Evolutionary conservation across 2,329 filamentous ascomycete species (phyloP).

Genomic region (Aspergillus intermedius): DNA sequence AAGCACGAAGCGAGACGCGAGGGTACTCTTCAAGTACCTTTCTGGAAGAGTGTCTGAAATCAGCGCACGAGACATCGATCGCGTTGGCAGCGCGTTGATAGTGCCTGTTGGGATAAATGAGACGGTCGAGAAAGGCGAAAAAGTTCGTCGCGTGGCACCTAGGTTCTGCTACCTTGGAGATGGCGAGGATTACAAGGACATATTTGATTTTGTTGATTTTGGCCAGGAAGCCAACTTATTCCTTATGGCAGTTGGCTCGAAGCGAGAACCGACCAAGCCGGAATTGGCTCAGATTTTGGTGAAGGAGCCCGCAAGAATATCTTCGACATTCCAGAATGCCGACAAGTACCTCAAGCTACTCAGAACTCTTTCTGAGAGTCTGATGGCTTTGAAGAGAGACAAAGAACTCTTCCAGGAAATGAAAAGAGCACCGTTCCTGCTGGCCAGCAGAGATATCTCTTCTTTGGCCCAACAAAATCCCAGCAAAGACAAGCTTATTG

Average conservation of each 20-base stretch:
- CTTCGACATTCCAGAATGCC: conserved; percentile 69
- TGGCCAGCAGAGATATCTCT: conserved; percentile 72
- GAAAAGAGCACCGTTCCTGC: conserved; percentile 66
- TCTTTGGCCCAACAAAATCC: conserved; percentile 17
- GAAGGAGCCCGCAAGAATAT: conserved; percentile 71
- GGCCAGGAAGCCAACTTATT: conserved; percentile 82
- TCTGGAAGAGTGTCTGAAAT: conserved; percentile 70
- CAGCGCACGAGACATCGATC: conserved; percentile 52
- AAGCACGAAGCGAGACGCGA: conserved; percentile 57
- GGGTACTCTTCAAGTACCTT: conserved; percentile 75
- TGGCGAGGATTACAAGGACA: conserved; percentile 68
- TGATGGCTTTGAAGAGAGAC: conserved; percentile 65
- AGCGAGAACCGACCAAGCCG: conserved; percentile 77
- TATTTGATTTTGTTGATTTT: conserved; percentile 97
- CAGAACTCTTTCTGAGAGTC: conserved; percentile 69
- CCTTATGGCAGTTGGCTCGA: conserved; percentile 79
- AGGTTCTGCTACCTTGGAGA: conserved; percentile 73
- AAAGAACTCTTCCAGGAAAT: conserved; percentile 71
- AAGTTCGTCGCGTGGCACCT: conserved; percentile 57
- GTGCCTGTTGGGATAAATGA: conserved; percentile 55
- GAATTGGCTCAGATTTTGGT: conserved; percentile 83
- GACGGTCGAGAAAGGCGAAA: conserved; percentile 36
- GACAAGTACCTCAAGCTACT: conserved; percentile 85
- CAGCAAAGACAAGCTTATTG: conserved; percentile 11
- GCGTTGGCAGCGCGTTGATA: conserved; percentile 60